Evolutionary conservation across 1,284 basidiomycete species (phyloP), one percentile per base, ranked within the genome.

Genomic region (Neonothopanus nambi): DNA sequence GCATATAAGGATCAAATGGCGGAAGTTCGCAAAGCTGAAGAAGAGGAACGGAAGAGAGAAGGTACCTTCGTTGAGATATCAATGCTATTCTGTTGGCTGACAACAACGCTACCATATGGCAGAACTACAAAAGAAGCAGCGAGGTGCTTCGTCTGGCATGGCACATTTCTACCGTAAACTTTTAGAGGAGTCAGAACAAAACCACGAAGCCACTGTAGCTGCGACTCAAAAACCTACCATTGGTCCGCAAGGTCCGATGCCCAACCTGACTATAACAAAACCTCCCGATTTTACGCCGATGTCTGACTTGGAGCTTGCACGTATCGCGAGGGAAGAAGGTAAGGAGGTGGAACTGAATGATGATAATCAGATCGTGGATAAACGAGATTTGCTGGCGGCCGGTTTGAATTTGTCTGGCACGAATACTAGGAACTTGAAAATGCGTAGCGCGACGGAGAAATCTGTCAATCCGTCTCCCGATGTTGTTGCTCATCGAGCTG

Each of bases 1-100:
- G 95, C 94, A 33, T 99, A 99, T 74, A 95, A 95, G 70, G 89
- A 93, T 57, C 97, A 99, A 71, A 93, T 97, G 84, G 95, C 85
- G 45, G 92, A 96, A 70, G 85, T 98, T 2, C 79, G 91, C 51
- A 81, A 77, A 66, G 93, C 95, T 1, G 97, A 97, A 67, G 92
- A 92, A 65, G 95, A 95, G 64, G 95, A 98, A 69, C 87, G 82
- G 70, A 73, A 77, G 64, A 80, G 87, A 61, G 93, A 97, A 73
- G 95, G 94, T 91, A 63, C 57, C 82, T 59, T 33, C 30, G 9
- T 48, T 48, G 33, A 41, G 8, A 43, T 55, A 24, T 8, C 9
- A 47, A 33, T 33, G 13, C 30, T 33, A 13, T 33, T 33, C 26
- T 33, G 13, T 3, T 33, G 2, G 8, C 13, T 33, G 30, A 33